These are phyloP conservation scores for Chalciporus pseudorubinellus DNA, from an alignment of 768 basidiomycete genomes.

Conservation along the genomic window DNA sequence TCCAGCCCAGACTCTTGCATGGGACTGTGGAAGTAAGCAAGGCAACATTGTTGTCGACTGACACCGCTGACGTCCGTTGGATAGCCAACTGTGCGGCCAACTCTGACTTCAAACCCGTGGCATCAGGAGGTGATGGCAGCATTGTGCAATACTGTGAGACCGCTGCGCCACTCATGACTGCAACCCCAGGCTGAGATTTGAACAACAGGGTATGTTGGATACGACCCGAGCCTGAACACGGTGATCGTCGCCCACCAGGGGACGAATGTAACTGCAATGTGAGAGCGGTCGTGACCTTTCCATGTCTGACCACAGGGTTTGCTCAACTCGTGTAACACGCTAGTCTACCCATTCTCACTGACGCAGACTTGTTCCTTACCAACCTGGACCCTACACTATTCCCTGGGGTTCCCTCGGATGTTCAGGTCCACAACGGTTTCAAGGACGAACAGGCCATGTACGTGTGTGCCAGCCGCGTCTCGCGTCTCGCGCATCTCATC, in stretches of 20 bases:
- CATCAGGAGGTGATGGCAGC: not conserved
- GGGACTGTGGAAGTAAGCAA: slow-evolving; percentile 48
- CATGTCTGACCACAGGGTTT: not conserved
- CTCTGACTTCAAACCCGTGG: not conserved
- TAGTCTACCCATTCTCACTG: not conserved
- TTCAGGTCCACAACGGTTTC: slow-evolving; percentile 51
- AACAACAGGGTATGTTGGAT: slow-evolving; percentile 44
- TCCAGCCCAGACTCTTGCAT: slow-evolving; percentile 37
- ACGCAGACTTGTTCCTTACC: slow-evolving; percentile 33
- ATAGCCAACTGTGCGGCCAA: not conserved
- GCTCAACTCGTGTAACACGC: not conserved
- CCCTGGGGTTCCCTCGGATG: slow-evolving; percentile 43
- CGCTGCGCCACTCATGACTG: not conserved
- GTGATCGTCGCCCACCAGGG: slow-evolving; percentile 34
- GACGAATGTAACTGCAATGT: slow-evolving; percentile 22
- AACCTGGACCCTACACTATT: slow-evolving; percentile 43
- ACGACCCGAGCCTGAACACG: slow-evolving; percentile 32
- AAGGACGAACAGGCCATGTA: slow-evolving; percentile 43
- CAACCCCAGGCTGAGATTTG: not conserved
- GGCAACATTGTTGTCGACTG: no score
- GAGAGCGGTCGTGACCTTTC: not conserved
- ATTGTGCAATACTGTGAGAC: not conserved
- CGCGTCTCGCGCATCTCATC: not conserved
- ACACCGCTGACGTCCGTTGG: no score
- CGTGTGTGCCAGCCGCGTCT: slow-evolving; percentile 5